phyloP scores from a whole-genome alignment of 2,329 filamentous ascomycete genomes.

The Rhynchosporium graminicola region DNA sequence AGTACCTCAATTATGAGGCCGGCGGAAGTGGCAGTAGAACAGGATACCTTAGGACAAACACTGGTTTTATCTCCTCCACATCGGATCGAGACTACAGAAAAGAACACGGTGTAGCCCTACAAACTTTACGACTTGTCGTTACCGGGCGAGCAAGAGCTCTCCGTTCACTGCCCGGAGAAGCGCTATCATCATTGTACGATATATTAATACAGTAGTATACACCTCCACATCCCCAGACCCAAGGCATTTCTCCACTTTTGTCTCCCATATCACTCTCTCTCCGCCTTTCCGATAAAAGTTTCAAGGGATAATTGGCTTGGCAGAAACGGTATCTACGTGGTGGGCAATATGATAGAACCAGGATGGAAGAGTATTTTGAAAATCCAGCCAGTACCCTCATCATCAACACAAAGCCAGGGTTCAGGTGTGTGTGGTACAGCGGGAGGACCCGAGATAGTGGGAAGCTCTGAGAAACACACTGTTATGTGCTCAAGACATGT shows the following conservation, averaged over 20 bases:
- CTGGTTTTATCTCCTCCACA: too few species aligned
- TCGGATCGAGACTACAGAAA: too few species aligned
- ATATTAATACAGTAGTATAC: too few species aligned
- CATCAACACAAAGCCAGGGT: constrained; percentile 1
- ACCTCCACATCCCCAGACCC: background rate
- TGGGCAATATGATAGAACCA: constrained; percentile 1
- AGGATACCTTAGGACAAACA: too few species aligned
- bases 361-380: background rate
- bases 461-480: constrained; percentile 21
- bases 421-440: constrained; percentile 16
- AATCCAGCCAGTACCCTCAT: constrained; percentile 17
- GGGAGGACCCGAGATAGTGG: constrained; percentile 23
- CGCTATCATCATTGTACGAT: too few species aligned
- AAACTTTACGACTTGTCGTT: background rate
- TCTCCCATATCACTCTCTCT: background rate
- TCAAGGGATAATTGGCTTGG: constrained; percentile 6
- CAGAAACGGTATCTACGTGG: constrained; percentile 11
- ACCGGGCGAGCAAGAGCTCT: background rate
- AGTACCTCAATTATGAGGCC: too few species aligned
- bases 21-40: too few species aligned
- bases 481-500: background rate
- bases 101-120: background rate
- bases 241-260: background rate
- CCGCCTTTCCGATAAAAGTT: constrained; percentile 1
- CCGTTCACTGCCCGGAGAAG: background rate